Percentiles rank a stretch among this genome's conserved stretches.
Evolutionary conservation across 257 asterid genomes (phyloP).

Genomic region (Penstemon newberryi): DNA sequence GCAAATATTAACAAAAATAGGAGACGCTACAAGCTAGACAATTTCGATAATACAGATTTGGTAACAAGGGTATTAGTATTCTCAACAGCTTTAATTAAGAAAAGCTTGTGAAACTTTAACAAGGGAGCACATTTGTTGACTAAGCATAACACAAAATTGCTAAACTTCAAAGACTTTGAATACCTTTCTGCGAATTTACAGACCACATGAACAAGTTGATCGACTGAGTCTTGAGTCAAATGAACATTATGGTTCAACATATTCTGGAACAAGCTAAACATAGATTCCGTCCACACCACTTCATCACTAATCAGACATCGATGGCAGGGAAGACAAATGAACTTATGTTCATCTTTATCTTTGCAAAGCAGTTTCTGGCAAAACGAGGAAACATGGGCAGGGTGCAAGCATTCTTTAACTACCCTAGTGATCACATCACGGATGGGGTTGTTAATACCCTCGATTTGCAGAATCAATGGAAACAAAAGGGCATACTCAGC

Average conservation of each 20-base stretch:
- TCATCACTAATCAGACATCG: conserved; percentile 38
- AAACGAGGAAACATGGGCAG: conserved; percentile 66
- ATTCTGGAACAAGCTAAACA: conserved; percentile 51
- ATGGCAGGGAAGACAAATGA: conserved; percentile 65
- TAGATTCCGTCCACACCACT: conserved; percentile 65
- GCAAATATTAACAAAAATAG: conserved; percentile 11
- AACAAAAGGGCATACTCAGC: conserved; percentile 64
- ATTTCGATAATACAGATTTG: conserved; percentile 63
- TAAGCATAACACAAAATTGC: conserved; percentile 65
- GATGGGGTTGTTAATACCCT: conserved; percentile 57
- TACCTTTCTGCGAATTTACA: conserved; percentile 43
- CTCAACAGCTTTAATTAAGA: conserved; percentile 52
- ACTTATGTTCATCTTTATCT: conserved; percentile 35
- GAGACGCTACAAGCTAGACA: conserved; percentile 47
- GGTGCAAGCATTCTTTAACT: conserved; percentile 64
- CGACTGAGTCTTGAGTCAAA: conserved; percentile 31
- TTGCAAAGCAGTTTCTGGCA: conserved; percentile 53
- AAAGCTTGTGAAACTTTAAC: conserved; percentile 53
- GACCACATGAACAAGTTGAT: conserved; percentile 46
- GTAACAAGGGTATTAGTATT: conserved; percentile 60
- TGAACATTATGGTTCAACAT: conserved; percentile 40
- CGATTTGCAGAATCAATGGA: conserved; percentile 51
- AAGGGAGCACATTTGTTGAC: conserved; percentile 62
- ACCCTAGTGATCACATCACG: conserved; percentile 62
- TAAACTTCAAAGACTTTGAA: conserved; percentile 65